These are phyloP conservation scores for Kondoa malvinella DNA, from an alignment of 768 basidiomycete species.

Conservation along the genomic window DNA sequence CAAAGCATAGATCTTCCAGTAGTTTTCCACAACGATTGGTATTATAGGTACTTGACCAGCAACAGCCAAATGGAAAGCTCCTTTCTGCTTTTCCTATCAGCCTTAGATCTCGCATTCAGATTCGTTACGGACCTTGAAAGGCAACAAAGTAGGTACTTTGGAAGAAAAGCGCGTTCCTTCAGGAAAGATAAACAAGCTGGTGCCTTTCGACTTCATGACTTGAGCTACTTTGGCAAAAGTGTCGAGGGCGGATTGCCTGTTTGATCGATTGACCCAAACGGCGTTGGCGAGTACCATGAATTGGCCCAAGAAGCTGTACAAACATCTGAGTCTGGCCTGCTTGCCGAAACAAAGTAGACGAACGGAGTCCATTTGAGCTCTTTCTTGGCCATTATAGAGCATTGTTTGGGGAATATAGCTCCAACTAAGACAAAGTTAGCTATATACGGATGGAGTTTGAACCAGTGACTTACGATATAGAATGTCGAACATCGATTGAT, in stretches of 20 bases:
- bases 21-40: constrained; percentile 86
- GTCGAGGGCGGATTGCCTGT: constrained; percentile 50
- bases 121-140: constrained; percentile 46
- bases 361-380: constrained; percentile 62
- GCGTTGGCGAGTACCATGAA: constrained; percentile 64
- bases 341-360: constrained; percentile 12
- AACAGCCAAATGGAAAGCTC: constrained; percentile 89
- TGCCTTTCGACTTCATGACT: constrained; percentile 46
- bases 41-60: constrained; percentile 78
- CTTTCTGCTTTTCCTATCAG: constrained; percentile 40
- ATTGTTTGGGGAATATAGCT: constrained; percentile 63
- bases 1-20: constrained; percentile 55
- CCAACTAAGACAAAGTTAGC: constrained; percentile 11
- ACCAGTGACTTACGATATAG: constrained; percentile 38
- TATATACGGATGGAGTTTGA: neutral
- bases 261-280: constrained; percentile 77
- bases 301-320: constrained; percentile 1
- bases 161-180: constrained; percentile 78
- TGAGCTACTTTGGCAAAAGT: constrained; percentile 62
- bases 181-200: constrained; percentile 72
- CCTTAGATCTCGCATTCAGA: neutral
- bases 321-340: neutral
- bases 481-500: constrained; percentile 85
- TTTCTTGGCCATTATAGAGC: constrained; percentile 84
- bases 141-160: constrained; percentile 49